phyloP scores from a whole-genome alignment of 1,284 basidiomycete species.

The Ceratobasidium sp. region DNA sequence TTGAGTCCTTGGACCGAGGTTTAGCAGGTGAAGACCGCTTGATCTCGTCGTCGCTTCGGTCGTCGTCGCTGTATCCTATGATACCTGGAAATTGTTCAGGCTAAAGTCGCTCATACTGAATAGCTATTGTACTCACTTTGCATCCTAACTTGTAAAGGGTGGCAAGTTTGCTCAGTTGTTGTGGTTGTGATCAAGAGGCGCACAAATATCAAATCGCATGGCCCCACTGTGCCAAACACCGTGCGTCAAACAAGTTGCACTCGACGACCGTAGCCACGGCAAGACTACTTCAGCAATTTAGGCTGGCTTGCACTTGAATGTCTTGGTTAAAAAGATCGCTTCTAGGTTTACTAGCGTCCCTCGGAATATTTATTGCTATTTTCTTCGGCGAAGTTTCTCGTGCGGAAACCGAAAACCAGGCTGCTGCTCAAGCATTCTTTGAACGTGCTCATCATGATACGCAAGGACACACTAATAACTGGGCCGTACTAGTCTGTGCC shows the following conservation, averaged over 20 bases:
- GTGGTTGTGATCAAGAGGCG: conserved; percentile 15
- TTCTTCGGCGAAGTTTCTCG: conserved; percentile 38
- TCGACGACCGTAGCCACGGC: conserved; percentile 34
- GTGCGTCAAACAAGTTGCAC: background rate
- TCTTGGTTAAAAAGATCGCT: conserved; percentile 36
- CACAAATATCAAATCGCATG: conserved; percentile 27
- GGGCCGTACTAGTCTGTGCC: conserved; percentile 95
- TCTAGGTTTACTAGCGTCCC: conserved; percentile 30
- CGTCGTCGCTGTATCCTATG: conserved; percentile 33
- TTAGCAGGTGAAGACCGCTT: conserved; percentile 17
- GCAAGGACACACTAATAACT: conserved; percentile 87
- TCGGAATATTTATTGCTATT: conserved; percentile 30
- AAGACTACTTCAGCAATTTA: background rate
- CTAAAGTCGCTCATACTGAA: background rate
- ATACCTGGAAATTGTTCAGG: conserved; percentile 15
- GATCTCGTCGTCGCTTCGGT: conserved; percentile 32
- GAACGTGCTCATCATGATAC: conserved; percentile 38
- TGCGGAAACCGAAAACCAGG: conserved; percentile 35
- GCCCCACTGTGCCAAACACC: background rate
- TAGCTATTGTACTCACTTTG: conserved; percentile 6
- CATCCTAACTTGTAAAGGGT: background rate
- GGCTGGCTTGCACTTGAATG: conserved; percentile 6
- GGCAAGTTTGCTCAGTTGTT: background rate
- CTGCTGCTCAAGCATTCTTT: conserved; percentile 44
- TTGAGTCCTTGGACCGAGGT: conserved; percentile 13